These are phyloP conservation scores for Wolfiporia cocos DNA, from an alignment of 1,284 basidiomycete species.

Conservation along the genomic window DNA sequence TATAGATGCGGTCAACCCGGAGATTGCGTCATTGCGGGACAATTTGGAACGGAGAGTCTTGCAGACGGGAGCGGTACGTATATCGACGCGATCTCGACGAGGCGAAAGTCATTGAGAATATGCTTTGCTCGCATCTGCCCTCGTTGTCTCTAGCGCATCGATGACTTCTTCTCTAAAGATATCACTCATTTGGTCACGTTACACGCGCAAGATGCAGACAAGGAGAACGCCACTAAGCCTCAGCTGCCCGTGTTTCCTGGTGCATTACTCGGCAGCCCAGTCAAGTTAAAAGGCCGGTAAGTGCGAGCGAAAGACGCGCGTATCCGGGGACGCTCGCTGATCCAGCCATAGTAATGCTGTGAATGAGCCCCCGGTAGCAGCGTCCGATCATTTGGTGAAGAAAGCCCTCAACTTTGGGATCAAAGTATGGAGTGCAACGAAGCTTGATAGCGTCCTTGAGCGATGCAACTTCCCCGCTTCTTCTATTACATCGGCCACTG, in stretches of 20 bases:
- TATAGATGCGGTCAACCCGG: conserved; percentile 48
- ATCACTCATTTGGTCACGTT: conserved; percentile 83
- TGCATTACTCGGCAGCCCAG: conserved; percentile 52
- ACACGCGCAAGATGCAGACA: conserved; percentile 43
- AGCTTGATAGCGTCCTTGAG: conserved; percentile 67
- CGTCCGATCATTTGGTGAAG: conserved; percentile 47
- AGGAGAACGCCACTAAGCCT: conserved; percentile 51
- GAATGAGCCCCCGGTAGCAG: conserved; percentile 14
- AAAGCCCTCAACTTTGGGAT: conserved; percentile 78
- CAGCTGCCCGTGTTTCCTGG: conserved; percentile 17
- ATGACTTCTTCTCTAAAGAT: conserved; percentile 82
- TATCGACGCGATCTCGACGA: too few relatives aligned
- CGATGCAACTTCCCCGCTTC: conserved; percentile 45
- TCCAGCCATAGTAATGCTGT: neutral
- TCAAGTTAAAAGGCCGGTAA: conserved; percentile 54
- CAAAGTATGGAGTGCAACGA: conserved; percentile 84
- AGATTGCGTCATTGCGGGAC: conserved; percentile 38
- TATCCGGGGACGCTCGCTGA: too few relatives aligned
- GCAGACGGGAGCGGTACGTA: conserved; percentile 75
- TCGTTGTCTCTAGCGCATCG: conserved; percentile 48
- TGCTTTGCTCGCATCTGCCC: too few relatives aligned
- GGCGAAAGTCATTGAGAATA: too few relatives aligned
- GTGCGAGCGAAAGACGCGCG: too few relatives aligned
- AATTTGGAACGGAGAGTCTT: conserved; percentile 49
- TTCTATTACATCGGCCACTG: conserved; percentile 21